Evolutionary conservation across 2,329 filamentous ascomycete species (phyloP).

Genomic region (Colletotrichum horii): DNA sequence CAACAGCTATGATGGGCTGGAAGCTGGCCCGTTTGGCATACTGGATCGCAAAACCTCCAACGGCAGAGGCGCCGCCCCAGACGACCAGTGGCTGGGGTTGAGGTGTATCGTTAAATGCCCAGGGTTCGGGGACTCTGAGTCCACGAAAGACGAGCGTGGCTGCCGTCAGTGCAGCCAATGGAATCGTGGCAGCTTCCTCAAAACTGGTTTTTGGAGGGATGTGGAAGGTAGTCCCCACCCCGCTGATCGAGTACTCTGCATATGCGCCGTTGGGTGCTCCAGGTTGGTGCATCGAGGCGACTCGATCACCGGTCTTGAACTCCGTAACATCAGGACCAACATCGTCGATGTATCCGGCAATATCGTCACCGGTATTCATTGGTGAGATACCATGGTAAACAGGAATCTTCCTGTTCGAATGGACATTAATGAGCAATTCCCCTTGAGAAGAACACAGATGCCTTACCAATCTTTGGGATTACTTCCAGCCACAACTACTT

Average conservation of each 20-base stretch:
- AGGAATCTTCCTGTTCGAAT: neutral
- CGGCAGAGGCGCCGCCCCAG: conserved; percentile 57
- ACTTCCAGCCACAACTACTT: neutral
- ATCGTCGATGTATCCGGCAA: conserved; percentile 23
- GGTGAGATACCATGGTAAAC: neutral
- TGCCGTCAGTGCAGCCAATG: conserved; percentile 41
- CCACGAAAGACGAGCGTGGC: conserved; percentile 53
- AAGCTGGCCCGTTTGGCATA: conserved; percentile 56
- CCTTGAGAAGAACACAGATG: neutral
- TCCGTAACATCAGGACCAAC: conserved; percentile 21
- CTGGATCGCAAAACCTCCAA: conserved; percentile 64
- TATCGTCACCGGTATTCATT: conserved; percentile 25
- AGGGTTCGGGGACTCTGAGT: conserved; percentile 54
- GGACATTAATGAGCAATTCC: fast-evolving
- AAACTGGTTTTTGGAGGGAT: conserved; percentile 32
- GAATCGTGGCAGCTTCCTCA: conserved; percentile 41
- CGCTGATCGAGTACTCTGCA: conserved; percentile 41
- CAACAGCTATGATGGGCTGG: conserved; percentile 64
- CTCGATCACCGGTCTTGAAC: conserved; percentile 43
- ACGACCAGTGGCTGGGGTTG: conserved; percentile 36
- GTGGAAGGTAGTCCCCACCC: conserved; percentile 44
- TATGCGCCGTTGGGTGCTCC: conserved; percentile 50
- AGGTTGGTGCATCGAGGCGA: conserved; percentile 56
- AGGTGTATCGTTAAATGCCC: conserved; percentile 36
- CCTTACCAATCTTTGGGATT: neutral